These are phyloP conservation scores for Gastrolobium villosum DNA, from an alignment of 306 rosid species.

Conservation along the genomic window DNA sequence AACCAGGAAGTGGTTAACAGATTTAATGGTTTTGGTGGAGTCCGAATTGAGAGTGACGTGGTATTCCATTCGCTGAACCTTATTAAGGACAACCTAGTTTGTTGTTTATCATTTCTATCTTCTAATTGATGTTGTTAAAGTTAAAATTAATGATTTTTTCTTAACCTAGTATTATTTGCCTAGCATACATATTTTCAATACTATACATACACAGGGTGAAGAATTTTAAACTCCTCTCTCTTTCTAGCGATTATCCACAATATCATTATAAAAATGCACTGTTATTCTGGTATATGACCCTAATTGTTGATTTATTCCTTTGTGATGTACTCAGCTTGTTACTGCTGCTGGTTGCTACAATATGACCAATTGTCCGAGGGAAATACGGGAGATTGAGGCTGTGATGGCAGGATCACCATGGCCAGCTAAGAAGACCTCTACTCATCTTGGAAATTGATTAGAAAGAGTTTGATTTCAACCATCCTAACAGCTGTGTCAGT, in stretches of 20 bases:
- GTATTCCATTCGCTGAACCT: conserved; percentile 57
- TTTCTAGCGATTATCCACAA: conserved; percentile 11
- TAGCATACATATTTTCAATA: conserved; percentile 17
- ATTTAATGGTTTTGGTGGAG: conserved; percentile 81
- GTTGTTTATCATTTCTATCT: conserved; percentile 12
- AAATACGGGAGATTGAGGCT: conserved; percentile 76
- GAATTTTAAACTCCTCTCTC: neutral
- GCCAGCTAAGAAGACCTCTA: conserved; percentile 59
- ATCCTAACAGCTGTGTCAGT: neutral
- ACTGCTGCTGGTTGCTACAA: conserved; percentile 78
- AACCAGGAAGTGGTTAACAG: conserved; percentile 67
- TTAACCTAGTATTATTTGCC: conserved; percentile 9
- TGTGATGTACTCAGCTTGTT: conserved; percentile 62
- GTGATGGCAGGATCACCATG: conserved; percentile 92
- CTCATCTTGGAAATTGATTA: conserved; percentile 41
- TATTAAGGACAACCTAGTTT: neutral
- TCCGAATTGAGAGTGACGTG: conserved; percentile 91
- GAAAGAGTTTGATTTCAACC: conserved; percentile 33
- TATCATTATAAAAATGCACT: neutral
- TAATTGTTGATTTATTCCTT: neutral
- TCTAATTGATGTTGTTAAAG: neutral
- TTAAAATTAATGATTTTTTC: conserved; percentile 15
- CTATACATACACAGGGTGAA: neutral
- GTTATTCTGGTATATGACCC: conserved; percentile 19
- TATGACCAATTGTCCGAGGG: conserved; percentile 83